Evolutionary conservation across 106 monocot species (phyloP).

Genomic region (Dendrobium chrysotoxum): DNA sequence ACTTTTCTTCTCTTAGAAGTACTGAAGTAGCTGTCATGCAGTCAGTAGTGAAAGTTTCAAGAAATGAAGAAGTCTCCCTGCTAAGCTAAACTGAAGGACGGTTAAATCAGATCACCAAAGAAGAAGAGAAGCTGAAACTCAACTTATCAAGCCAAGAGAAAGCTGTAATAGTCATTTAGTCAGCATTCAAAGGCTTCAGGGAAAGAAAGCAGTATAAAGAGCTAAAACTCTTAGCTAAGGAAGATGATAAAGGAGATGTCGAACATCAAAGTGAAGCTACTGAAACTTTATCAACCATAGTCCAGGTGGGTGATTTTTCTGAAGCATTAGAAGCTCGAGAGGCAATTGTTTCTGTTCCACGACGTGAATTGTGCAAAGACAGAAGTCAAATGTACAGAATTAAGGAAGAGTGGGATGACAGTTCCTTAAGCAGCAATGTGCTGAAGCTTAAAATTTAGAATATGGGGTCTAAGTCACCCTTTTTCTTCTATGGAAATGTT

Average conservation of each 20-base stretch:
- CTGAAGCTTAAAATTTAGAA: conserved; percentile 38
- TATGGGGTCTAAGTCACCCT: conserved; percentile 33
- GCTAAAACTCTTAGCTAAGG: conserved; percentile 9
- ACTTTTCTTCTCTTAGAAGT: conserved; percentile 21
- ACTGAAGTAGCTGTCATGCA: conserved; percentile 21
- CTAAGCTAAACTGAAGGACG: not conserved
- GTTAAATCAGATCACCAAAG: conserved; percentile 7
- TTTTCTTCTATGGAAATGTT: conserved; percentile 71
- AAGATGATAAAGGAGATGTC: not conserved
- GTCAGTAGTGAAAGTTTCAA: conserved; percentile 14
- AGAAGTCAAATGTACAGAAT: conserved; percentile 30
- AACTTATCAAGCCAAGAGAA: no score
- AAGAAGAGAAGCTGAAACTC: conserved; percentile 7
- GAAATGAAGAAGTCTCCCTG: conserved; percentile 14
- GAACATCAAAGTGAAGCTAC: conserved; percentile 22
- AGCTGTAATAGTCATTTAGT: conserved; percentile 43
- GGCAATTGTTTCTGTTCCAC: conserved; percentile 19
- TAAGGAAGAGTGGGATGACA: conserved; percentile 93
- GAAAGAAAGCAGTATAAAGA: conserved; percentile 22
- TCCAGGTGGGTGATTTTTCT: conserved; percentile 42
- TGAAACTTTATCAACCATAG: conserved; percentile 48
- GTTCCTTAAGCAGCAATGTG: conserved; percentile 60
- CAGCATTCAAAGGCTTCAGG: conserved; percentile 58
- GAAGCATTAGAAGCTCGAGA: conserved; percentile 26
- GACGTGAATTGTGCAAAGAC: conserved; percentile 15